These are phyloP conservation scores for Silene coronaria DNA, from an alignment of 179 eudicot genomes.

Conservation along the genomic window DNA sequence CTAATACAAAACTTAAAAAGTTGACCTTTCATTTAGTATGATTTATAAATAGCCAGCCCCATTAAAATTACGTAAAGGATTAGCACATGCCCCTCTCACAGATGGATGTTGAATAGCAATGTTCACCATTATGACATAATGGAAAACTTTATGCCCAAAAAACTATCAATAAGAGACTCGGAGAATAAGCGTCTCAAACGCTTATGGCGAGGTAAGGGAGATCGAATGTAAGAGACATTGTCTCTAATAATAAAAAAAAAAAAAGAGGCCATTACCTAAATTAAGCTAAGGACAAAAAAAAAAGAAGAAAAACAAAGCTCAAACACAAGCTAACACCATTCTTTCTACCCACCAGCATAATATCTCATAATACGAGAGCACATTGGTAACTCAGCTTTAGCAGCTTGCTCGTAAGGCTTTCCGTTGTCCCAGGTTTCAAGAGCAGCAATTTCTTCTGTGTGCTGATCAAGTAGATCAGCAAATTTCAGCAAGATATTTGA, in stretches of 20 bases:
- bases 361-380: conserved; percentile 32
- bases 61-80: not conserved
- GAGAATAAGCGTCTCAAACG: not conserved
- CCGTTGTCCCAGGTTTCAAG: conserved; percentile 47
- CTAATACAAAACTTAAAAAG: not conserved
- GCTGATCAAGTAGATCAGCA: conserved; percentile 40
- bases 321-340: not conserved
- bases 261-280: not conserved
- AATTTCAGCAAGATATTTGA: conserved; percentile 29
- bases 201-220: not conserved
- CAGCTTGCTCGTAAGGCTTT: conserved; percentile 41
- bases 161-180: not conserved
- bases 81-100: not conserved
- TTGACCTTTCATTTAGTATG: not conserved
- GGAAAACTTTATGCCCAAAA: not conserved
- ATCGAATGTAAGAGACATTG: not conserved
- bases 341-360: conserved; percentile 28
- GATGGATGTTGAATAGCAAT: not conserved
- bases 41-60: not conserved
- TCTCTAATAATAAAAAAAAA: not conserved
- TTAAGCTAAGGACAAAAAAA: not conserved
- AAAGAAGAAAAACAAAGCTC: not conserved
- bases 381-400: conserved; percentile 35
- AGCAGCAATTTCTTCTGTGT: conserved; percentile 38
- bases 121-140: not conserved